A percentile compares a stretch with the other conserved stretches of the same genome.
phyloP scores from a whole-genome alignment of 805 yeast species.

The Yarrowia sp. region DNA sequence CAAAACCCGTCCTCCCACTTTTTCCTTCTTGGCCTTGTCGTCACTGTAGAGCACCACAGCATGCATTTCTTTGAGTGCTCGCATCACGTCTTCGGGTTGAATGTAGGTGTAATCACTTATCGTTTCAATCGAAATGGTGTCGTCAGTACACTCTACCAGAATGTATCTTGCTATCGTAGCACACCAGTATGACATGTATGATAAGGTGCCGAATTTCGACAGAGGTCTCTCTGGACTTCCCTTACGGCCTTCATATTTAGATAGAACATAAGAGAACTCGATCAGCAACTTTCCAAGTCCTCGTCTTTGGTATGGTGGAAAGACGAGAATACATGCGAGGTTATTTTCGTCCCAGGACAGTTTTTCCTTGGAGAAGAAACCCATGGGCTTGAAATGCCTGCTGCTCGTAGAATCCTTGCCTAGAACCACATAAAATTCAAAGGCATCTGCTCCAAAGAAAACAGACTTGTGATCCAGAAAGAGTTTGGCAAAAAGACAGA shows the following conservation, averaged over 20 bases:
- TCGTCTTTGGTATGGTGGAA: conserved; percentile 86
- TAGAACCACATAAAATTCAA: conserved; percentile 65
- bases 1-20: conserved; percentile 1
- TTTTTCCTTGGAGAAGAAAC: conserved; percentile 87
- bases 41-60: conserved; percentile 32
- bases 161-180: conserved; percentile 43
- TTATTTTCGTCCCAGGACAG: conserved; percentile 76
- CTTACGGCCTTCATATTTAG: conserved; percentile 55
- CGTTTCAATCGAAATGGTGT: conserved; percentile 33
- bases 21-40: conserved; percentile 2
- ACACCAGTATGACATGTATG: conserved; percentile 78
- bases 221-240: conserved; percentile 95
- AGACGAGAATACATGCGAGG: conserved; percentile 83
- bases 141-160: conserved; percentile 15
- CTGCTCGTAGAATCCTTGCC: conserved; percentile 31
- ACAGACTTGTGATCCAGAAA: conserved; percentile 88
- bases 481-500: conserved; percentile 81
- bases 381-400: conserved; percentile 57
- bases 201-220: conserved; percentile 72
- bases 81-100: conserved; percentile 38
- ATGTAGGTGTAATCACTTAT: conserved; percentile 40
- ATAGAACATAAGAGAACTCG: conserved; percentile 76
- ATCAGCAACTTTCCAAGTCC: conserved; percentile 77
- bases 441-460: conserved; percentile 72
- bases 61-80: conserved; percentile 36